phyloP scores from a whole-genome alignment of 2,329 filamentous ascomycete species.

The Alternaria ethzedia region DNA sequence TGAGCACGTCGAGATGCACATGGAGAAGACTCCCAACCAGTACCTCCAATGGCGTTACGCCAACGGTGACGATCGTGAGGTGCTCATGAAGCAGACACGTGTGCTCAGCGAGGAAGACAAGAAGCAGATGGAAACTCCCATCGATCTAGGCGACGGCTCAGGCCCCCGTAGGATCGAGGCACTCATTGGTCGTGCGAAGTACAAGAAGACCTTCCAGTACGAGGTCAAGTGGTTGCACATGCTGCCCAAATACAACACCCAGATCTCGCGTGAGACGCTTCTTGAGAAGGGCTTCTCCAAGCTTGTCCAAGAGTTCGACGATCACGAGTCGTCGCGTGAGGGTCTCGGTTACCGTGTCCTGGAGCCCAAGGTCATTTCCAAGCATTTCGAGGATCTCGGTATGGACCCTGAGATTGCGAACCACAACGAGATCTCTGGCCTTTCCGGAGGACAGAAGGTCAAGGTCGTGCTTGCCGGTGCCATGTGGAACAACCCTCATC shows the following conservation, averaged over 20 bases:
- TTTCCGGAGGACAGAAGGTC: conserved; percentile 97
- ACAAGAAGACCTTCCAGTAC: conserved; percentile 99
- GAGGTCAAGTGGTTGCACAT: conserved; percentile 93
- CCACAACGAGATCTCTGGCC: conserved; percentile 95
- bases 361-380: conserved; percentile 90
- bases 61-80: conserved; percentile 95
- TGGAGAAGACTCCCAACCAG: conserved; percentile 99
- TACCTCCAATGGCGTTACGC: conserved; percentile 99
- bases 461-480: conserved; percentile 97
- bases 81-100: conserved; percentile 96
- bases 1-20: conserved; percentile 99
- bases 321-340: conserved; percentile 98
- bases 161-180: conserved; percentile 80
- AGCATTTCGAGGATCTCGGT: conserved; percentile 97
- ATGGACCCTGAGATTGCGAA: conserved; percentile 98
- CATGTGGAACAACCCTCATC: conserved; percentile 99
- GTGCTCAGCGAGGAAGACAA: conserved; percentile 84
- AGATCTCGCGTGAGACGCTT: conserved; percentile 92
- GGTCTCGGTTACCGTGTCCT: conserved; percentile 95
- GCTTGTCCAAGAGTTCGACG: conserved; percentile 96
- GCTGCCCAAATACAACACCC: conserved; percentile 90
- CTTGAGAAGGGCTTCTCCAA: conserved; percentile 86
- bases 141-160: conserved; percentile 85
- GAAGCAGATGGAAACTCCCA: conserved; percentile 86
- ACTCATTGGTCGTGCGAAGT: conserved; percentile 96